Base-by-base conservation (phyloP, 495 filamentous ascomycete species). In the Pseudotulostoma volvatum region DNA sequence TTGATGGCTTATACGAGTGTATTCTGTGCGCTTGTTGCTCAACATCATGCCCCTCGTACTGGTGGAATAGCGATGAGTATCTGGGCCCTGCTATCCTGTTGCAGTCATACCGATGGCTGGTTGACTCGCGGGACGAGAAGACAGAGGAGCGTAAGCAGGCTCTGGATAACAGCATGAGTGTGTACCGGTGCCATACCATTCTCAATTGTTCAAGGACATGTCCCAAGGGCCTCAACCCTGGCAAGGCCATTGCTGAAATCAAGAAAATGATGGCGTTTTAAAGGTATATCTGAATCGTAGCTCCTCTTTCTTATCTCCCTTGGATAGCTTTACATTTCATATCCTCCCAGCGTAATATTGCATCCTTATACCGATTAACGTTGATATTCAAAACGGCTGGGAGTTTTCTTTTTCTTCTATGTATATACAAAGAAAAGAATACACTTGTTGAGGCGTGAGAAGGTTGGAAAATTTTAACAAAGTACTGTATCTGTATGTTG, bases 21-120 rank as follows among this genome's bases (percentile, higher is more conserved):
- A 97, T 97, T 60, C 81, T 97, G 37, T 97, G 90, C 75, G 88
- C 88, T 47, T 97, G 90, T 77, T 97, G 90, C 77, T 86, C 80
- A 44, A 97, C 90, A 16, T 93, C 86, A 21, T 97, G 90, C 68
- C 90, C 90, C 2, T 90, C 82, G 5, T 97, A 97, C 73, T 97
- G 90, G 90, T 97, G 90, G 90, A 97, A 97, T 69, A 75, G 74
- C 50, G 84, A 93, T 62, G 86, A 96, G 58, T 97, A 96, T 71
- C 81, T 97, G 18, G 90, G 90, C 42, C 90, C 90, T 23, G 90
- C 90, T 41, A 81, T 97, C 43, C 79, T 97, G 33, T 68, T 97
- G 38, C 90, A 97, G 55, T 90, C 84, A 11, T 97, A 94, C 75
- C 76, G 90, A 43, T 97, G 90, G 90, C 63, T 97, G 44, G 79